Evolutionary conservation across 495 filamentous ascomycete species (phyloP), one percentile per base, ranked within the genome.

Genomic region (Parathielavia appendiculata): DNA sequence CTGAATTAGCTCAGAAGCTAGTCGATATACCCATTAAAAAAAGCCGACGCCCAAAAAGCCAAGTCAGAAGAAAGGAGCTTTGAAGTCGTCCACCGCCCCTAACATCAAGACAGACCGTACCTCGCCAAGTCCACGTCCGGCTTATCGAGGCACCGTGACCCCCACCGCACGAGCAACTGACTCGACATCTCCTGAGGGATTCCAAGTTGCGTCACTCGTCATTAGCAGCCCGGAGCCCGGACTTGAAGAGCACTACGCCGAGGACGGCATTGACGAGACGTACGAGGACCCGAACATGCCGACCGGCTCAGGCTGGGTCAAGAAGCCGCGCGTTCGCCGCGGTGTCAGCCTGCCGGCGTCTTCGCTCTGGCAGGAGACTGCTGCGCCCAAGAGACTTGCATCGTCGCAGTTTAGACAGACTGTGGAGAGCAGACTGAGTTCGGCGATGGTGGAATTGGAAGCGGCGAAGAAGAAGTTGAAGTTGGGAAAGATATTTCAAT

Each of bases 181-280:
- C 36, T 62, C 62, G 32, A 48, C 22, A 13, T 75, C 23, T 32
- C 75, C 75, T 1, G 54, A 68, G 1, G 73, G 74, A 1, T 67
- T 69, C 0, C 75, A 78, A 51, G 69, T 78, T 9, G 55, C 74
- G 9, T 71, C 70, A 16, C 58, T 79, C 6, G 59, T 74, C 30
- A 66, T 69, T 1, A 73, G 65, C 54, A 67, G 75, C 57, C 68
- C 71, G 0, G 74, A 76, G 54, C 65, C 74, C 1, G 69, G 57
- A 30, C 57, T 67, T 16, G 61, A 53, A 9, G 75, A 78, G 36
- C 32, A 76, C 46, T 76, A 77, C 54, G 72, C 74, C 5, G 75
- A 77, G 5, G 75, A 77, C 8, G 68, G 67, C n/a, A 60, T 73
- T 32, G 75, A 76, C 49, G 68, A 64, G 26, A 75, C 68, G 0